phyloP scores from a whole-genome alignment of 2,329 filamentous ascomycete species.

The Colletotrichum sansevieriae region DNA sequence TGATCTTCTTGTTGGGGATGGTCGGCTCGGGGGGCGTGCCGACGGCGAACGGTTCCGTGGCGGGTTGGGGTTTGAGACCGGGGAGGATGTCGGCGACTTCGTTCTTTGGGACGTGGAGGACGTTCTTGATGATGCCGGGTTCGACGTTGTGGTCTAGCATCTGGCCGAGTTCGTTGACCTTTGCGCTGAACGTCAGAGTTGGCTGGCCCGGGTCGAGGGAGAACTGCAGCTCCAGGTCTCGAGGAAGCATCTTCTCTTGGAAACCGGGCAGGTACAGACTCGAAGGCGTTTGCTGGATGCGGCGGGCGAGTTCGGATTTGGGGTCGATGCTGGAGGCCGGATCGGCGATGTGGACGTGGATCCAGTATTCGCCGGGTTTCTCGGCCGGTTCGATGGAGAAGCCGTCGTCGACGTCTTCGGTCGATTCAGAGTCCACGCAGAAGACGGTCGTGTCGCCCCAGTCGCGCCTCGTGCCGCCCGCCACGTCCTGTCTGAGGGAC shows the following conservation, averaged over 20 bases:
- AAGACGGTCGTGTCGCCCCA: constrained; percentile 73
- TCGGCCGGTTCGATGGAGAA: constrained; percentile 76
- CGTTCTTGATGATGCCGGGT: constrained; percentile 64
- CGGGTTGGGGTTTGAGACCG: neutral
- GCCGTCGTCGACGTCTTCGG: constrained; percentile 83
- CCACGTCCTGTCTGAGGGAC: constrained; percentile 58
- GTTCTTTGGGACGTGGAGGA: constrained; percentile 65
- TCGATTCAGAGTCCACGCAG: constrained; percentile 77
- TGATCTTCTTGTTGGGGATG: constrained; percentile 58
- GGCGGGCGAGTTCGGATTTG: constrained; percentile 68
- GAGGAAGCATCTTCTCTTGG: constrained; percentile 69
- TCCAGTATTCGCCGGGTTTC: constrained; percentile 72
- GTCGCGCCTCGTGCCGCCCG: constrained; percentile 66
- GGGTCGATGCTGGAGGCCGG: constrained; percentile 77
- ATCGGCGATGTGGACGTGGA: constrained; percentile 84
- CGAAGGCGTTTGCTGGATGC: constrained; percentile 71
- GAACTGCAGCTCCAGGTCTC: constrained; percentile 57
- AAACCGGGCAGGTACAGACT: constrained; percentile 73
- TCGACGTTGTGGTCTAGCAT: constrained; percentile 68
- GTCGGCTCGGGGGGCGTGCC: constrained; percentile 47
- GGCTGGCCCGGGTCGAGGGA: constrained; percentile 66
- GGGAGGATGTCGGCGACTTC: constrained; percentile 39
- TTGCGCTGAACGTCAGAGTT: constrained; percentile 73
- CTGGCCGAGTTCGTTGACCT: constrained; percentile 65
- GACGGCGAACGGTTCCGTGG: constrained; percentile 48